Base-by-base conservation (phyloP, 495 filamentous ascomycete species). In the Staphylotrichum tortipilum region DNA sequence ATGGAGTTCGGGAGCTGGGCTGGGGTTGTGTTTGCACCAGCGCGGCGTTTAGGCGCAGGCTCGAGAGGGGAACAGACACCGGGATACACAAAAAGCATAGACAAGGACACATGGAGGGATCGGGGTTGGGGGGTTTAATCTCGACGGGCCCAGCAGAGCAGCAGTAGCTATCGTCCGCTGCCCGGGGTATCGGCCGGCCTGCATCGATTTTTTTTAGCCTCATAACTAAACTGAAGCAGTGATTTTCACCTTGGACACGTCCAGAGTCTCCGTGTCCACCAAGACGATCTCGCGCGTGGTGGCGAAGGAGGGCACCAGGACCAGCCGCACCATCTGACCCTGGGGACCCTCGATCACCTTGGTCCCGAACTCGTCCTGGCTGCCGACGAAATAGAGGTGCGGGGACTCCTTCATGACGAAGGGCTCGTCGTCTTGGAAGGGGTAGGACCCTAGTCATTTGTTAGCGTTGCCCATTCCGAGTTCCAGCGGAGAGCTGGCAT, bases 331-430 rank as follows among this genome's bases (percentile, higher is more conserved):
- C 40, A 67, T 64, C 54, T 94, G 82, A 0, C 78, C 78, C 17
- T 79, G 67, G 0, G 77, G 69, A 43, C 82, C 63, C 6, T 65
- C 37, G 44, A 96, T 84, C 0, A 86, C 64, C 11, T 74, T 76
- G 7, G 84, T 94, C 51, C 83, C 86, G 64, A 92, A 96, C 46
- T 74, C 72, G 11, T 86, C 83, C 61, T 96, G 91, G 56, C 86
- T 90, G 15, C 92, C 92, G 3, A 86, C 81, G 60, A 97, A 88
- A 68, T 86, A 96, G 37, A 97, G 74, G 53, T 96, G 89, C 2
- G 92, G 92, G 51, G 89, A 95, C 33, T 84, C 70, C 45, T 83
- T 77, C 59, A 80, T 68, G 35, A 97, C 81, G 60, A 95, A 94
- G 4, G 84, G 89, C 59, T 99, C 92, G 39, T 85, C 77, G 31